A percentile compares a stretch with the other conserved stretches of the same genome.
Conservation (phyloP, 1,139 yeast species). For the Kurtzmaniella quercitrusa region DNA sequence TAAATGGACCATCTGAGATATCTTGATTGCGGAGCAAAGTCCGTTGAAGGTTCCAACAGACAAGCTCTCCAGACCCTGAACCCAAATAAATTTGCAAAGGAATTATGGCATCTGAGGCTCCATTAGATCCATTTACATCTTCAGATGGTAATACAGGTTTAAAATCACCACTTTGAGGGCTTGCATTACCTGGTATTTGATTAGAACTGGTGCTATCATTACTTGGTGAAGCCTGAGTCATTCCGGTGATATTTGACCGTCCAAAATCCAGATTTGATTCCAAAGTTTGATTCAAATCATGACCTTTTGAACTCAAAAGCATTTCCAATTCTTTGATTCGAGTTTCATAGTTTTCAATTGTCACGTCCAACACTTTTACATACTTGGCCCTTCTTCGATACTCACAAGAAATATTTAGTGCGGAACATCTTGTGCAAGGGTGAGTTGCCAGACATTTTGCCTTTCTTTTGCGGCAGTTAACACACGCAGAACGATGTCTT, state of each 20-base stretch:
- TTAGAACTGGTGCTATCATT: background rate
- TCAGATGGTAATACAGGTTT: background rate
- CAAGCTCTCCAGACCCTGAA: slow-evolving; percentile 24
- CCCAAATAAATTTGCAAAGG: slow-evolving; percentile 16
- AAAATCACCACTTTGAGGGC: background rate
- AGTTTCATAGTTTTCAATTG: slow-evolving; percentile 17
- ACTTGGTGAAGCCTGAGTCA: background rate
- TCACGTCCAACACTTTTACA: slow-evolving; percentile 19
- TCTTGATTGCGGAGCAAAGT: slow-evolving; percentile 12
- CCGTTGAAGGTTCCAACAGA: slow-evolving; percentile 24
- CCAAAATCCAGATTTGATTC: background rate
- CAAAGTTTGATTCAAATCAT: background rate
- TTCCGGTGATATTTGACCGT: background rate
- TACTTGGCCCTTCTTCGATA: slow-evolving; percentile 21
- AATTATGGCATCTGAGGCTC: background rate
- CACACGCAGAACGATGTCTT: slow-evolving; percentile 19
- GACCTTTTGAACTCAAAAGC: background rate
- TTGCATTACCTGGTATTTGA: too few relatives aligned
- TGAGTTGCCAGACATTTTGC: slow-evolving; percentile 24
- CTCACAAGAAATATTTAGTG: slow-evolving; percentile 17
- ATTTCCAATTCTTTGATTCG: slow-evolving; percentile 13
- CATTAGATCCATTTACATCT: background rate
- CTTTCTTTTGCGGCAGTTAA: slow-evolving; percentile 22
- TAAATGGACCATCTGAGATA: slow-evolving; percentile 10
- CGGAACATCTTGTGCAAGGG: slow-evolving; percentile 21